A percentile compares a stretch with the other conserved stretches of the same genome.
Conservation (phyloP, 2,329 filamentous ascomycete genomes). For the Nemania serpens region DNA sequence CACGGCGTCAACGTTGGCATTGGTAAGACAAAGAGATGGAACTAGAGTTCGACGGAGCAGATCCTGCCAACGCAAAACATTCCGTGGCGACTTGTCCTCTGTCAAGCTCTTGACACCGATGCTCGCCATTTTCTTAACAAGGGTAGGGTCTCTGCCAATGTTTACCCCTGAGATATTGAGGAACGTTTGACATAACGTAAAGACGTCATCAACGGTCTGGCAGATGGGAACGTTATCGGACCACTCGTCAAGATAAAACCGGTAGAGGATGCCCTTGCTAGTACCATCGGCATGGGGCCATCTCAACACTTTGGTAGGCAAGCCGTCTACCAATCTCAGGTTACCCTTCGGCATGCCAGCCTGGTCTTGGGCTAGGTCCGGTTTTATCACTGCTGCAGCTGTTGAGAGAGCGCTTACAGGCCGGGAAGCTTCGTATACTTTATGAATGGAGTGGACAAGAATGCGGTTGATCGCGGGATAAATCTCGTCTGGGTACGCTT, state of each 20-base stretch:
- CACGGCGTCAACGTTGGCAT: constrained; percentile 80
- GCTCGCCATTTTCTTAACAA: constrained; percentile 81
- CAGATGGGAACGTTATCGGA: constrained; percentile 90
- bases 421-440: constrained; percentile 62
- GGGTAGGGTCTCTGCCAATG: constrained; percentile 79
- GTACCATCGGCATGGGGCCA: constrained; percentile 88
- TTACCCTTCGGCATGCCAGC: constrained; percentile 70
- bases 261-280: constrained; percentile 78
- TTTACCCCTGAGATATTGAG: constrained; percentile 86
- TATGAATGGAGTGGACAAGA: constrained; percentile 77
- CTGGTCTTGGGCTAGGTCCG: constrained; percentile 62
- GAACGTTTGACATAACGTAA: constrained; percentile 82
- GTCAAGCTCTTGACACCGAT: constrained; percentile 79
- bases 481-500: constrained; percentile 80
- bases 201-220: constrained; percentile 87
- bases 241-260: constrained; percentile 99
- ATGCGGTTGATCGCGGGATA: constrained; percentile 81
- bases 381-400: constrained; percentile 37
- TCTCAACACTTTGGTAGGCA: constrained; percentile 69
- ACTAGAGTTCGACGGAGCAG: constrained; percentile 84
- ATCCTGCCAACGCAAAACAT: constrained; percentile 80
- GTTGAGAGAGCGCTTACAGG: constrained; percentile 42
- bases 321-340: constrained; percentile 63
- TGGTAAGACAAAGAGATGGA: constrained; percentile 84
- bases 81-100: constrained; percentile 71